Evolutionary conservation across 768 basidiomycete species (phyloP).

Genomic region (Lentinus tigrinus): DNA sequence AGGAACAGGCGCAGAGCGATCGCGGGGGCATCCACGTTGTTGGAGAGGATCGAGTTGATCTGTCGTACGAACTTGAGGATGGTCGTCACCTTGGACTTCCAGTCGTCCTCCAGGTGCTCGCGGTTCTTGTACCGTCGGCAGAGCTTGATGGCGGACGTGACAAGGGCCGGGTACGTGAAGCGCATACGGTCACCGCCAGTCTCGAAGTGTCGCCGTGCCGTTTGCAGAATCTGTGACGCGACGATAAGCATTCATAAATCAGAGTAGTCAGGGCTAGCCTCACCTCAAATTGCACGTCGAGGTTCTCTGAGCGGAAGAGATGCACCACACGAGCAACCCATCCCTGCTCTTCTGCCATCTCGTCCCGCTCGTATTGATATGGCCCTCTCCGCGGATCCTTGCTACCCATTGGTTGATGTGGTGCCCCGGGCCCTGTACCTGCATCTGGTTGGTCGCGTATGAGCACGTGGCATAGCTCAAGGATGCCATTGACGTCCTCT

Average conservation of each 20-base stretch:
- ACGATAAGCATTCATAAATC: not conserved
- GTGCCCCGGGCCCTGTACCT: slow-evolving; percentile 24
- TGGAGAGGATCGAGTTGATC: slow-evolving; percentile 88
- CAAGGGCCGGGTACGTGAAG: slow-evolving; percentile 95
- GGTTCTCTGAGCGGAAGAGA: slow-evolving; percentile 83
- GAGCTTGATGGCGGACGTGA: slow-evolving; percentile 89
- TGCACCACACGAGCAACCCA: slow-evolving; percentile 99
- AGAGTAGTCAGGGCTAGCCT: slow-evolving; percentile 22
- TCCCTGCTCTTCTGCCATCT: slow-evolving; percentile 97
- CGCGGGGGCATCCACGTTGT: slow-evolving; percentile 89
- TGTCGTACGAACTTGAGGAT: slow-evolving; percentile 96
- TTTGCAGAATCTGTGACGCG: slow-evolving; percentile 73
- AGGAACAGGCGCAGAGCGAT: slow-evolving; percentile 94
- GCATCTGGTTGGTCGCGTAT: slow-evolving; percentile 81
- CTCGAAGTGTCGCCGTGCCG: slow-evolving; percentile 86
- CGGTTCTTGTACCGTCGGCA: slow-evolving; percentile 88
- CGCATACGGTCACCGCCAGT: slow-evolving; percentile 93
- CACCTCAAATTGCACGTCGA: slow-evolving; percentile 92
- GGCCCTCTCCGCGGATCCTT: slow-evolving; percentile 59
- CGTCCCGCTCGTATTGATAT: slow-evolving; percentile 73
- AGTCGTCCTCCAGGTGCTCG: slow-evolving; percentile 78
- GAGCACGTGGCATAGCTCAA: slow-evolving; percentile 90
- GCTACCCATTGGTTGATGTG: slow-evolving; percentile 30
- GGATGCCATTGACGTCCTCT: slow-evolving; percentile 91
- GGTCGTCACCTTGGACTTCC: slow-evolving; percentile 80